Conservation (phyloP, 2,329 filamentous ascomycete species). For the Claviceps arundinis region DNA sequence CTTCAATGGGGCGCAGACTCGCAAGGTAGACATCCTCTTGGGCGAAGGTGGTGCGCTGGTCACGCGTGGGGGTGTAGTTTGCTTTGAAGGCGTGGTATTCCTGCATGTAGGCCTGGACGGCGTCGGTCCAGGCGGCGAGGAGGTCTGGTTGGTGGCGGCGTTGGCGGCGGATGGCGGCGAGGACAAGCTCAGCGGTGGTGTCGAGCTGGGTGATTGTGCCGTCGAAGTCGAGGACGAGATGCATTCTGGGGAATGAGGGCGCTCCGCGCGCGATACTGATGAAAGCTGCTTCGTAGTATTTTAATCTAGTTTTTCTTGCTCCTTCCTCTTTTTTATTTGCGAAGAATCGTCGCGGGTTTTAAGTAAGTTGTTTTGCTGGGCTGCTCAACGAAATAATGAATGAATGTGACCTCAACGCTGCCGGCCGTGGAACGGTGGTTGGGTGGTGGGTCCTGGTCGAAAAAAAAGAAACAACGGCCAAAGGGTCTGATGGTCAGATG, state of each 20-base stretch:
- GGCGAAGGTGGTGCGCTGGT: conserved; percentile 19
- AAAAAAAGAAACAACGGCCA: no score
- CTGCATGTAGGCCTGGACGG: conserved; percentile 31
- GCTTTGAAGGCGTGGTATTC: conserved; percentile 26
- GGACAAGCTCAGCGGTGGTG: conserved; percentile 35
- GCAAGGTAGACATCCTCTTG: conserved; percentile 31
- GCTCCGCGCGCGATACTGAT: no score
- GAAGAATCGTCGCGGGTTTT: no score
- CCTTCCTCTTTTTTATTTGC: neutral
- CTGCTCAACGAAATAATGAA: no score
- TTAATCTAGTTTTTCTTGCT: neutral
- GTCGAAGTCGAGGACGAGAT: conserved; percentile 45
- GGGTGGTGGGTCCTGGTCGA: no score
- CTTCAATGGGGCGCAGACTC: conserved; percentile 30
- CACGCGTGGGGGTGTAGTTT: conserved; percentile 19
- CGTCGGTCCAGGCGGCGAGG: conserved; percentile 27
- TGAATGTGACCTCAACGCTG: no score
- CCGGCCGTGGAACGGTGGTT: no score
- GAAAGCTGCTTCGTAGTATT: no score
- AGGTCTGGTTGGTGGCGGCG: conserved; percentile 18
- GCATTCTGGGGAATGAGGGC: conserved; percentile 16
- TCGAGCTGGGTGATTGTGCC: conserved; percentile 43
- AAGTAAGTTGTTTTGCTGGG: no score
- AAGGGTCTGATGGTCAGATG: no score
- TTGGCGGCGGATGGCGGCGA: conserved; percentile 26